Base-by-base conservation (phyloP, 2,329 filamentous ascomycete genomes). In the Paramyrothecium roridum region DNA sequence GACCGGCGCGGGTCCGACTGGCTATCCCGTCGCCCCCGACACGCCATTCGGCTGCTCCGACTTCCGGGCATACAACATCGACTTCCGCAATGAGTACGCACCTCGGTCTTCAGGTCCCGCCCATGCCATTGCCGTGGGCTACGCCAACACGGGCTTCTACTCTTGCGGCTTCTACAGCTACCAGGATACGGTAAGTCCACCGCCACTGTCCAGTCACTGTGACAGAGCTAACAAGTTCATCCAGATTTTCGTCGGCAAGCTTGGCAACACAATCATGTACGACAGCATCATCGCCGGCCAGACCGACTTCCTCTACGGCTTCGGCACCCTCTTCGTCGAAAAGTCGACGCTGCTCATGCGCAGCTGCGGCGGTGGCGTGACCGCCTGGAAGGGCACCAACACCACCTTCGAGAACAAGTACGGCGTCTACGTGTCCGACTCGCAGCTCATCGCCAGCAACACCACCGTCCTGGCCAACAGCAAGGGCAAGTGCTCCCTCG, bases 271-370 rank as follows among this genome's bases (percentile, higher is more conserved):
- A 0, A 88, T 87, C 69, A 85, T 89, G 68, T 79, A 84, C 65
- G 74, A 80, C 37, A 79, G 73, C 53, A 78, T 83, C 37, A 77
- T 89, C 6, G 86, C 83, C 0, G 86, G 86, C 1, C 76, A 88
- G 64, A 88, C 84, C 0, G 87, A 89, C 61, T 89, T 89, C 70
- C 72, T 89, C 20, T 89, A 88, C 63, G 85, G 85, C 10, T 88
- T 88, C 63, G 86, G 85, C 23, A 88, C 85, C 0, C 76, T 81
- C 3, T 89, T 81, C 76, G 75, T 88, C 45, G 76, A 83, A 54
- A 72, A 76, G 3, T 83, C 80, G 2, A 71, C 73, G 0, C 68
- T 89, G 2, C 72, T 75, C 0, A 75, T 89, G 13, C 80, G 86
- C 11, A 74, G 71, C 61, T 89, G 86, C 60, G 83, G 84, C 3